Evolutionary conservation across 768 basidiomycete genomes (phyloP), one percentile per base, ranked within the genome.

Genomic region (Kwoniella bestiolae): DNA sequence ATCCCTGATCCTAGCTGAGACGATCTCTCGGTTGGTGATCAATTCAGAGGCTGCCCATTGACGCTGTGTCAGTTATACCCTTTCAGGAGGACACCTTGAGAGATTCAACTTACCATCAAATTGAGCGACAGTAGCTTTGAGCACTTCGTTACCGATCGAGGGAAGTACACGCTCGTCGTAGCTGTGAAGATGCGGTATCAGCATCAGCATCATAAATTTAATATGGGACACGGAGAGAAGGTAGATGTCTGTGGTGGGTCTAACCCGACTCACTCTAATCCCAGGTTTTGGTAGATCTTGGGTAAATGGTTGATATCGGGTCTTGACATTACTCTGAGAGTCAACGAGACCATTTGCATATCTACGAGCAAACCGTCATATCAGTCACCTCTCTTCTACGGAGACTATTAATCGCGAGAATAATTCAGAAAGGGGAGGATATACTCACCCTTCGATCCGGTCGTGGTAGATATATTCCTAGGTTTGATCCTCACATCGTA

Each of bases 401-500:
- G n/a, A n/a, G n/a, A n/a, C n/a, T n/a, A n/a, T n/a, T n/a, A n/a
- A n/a, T n/a, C n/a, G n/a, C n/a, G n/a, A n/a, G n/a, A n/a, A n/a
- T n/a, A n/a, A n/a, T n/a, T n/a, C n/a, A 50, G 56, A 55, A 14
- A 51, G 6, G 47, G 23, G 4, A 16, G 14, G 59, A 35, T 14
- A 47, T 31, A 52, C 63, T 44, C 11, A 68, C 70, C 94, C 80
- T 98, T 98, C 9, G 94, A 97, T 34, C 96, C 96, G 25, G 96
- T 98, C 1, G 91, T 96, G 2, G 96, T 97, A n/a, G 91, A 94
- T 62, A 98, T 98, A 78, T 96, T 96, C 92, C 94, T 85, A 51
- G 95, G 95, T 82, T 98, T 98, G 77, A 93, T 97, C 63, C 96
- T 89, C 70, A 93, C 94, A 84, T 99, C 96, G 78, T 95, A 98